These are phyloP conservation scores for Amanita inopinata DNA, from an alignment of 768 basidiomycete species.

Conservation along the genomic window DNA sequence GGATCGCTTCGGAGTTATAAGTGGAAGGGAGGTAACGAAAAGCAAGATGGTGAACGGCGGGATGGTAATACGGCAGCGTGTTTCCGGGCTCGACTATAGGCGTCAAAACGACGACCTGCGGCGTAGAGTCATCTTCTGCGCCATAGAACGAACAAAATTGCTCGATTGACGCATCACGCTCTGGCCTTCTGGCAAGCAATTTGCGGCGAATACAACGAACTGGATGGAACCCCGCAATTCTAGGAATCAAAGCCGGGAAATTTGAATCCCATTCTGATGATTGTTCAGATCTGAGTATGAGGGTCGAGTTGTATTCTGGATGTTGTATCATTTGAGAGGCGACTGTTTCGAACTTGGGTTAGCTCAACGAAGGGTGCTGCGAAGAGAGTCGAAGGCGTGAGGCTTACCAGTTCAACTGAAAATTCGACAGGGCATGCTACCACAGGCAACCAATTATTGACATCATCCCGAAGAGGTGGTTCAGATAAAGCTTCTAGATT, in stretches of 20 bases:
- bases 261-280: constrained; percentile 17
- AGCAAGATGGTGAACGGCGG: constrained; percentile 68
- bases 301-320: constrained; percentile 88
- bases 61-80: constrained; percentile 83
- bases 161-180: constrained; percentile 61
- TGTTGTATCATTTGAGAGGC: constrained; percentile 70
- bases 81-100: constrained; percentile 39
- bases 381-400: background rate
- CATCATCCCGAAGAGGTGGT: background rate
- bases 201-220: constrained; percentile 52
- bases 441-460: background rate
- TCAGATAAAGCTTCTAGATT: too few species aligned
- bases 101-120: constrained; percentile 41
- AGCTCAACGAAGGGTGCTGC: too few species aligned
- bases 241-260: constrained; percentile 25
- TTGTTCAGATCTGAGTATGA: constrained; percentile 80
- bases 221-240: constrained; percentile 25
- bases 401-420: background rate
- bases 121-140: constrained; percentile 8
- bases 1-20: constrained; percentile 25
- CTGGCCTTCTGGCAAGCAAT: constrained; percentile 71
- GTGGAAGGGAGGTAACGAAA: constrained; percentile 53
- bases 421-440: background rate
- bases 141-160: constrained; percentile 76
- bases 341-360: constrained; percentile 70